A percentile compares a stretch with the other conserved stretches of the same genome.
phyloP scores from a whole-genome alignment of 2,329 filamentous ascomycete genomes.

The Aureobasidium sp. region DNA sequence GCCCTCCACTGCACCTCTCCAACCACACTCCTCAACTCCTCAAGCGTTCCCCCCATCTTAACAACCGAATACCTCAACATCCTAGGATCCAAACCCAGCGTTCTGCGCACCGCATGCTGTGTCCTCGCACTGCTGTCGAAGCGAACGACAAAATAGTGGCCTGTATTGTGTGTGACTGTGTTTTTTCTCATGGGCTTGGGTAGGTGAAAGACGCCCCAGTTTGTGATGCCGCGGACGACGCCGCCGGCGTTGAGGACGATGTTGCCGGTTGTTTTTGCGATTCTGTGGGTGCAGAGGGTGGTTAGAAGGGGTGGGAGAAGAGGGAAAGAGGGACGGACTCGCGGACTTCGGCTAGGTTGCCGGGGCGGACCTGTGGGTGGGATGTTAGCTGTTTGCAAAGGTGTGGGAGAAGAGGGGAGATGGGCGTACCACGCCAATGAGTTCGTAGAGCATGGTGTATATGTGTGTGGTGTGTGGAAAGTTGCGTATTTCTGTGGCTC shows the following conservation, averaged over 20 bases:
- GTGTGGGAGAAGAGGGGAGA: not conserved
- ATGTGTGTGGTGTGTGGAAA: not conserved
- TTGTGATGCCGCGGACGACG: slow-evolving; percentile 84
- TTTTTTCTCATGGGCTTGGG: slow-evolving; percentile 72
- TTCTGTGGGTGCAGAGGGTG: slow-evolving; percentile 47
- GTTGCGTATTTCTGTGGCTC: not conserved
- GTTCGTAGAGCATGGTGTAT: slow-evolving; percentile 80
- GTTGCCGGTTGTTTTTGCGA: slow-evolving; percentile 76
- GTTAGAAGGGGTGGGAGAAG: slow-evolving; percentile 14
- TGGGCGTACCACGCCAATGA: slow-evolving; percentile 79
- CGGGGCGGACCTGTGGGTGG: slow-evolving; percentile 70
- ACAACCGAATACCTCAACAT: slow-evolving; percentile 84
- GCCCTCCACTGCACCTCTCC: slow-evolving; percentile 47
- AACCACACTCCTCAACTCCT: slow-evolving; percentile 52
- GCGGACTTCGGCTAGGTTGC: slow-evolving; percentile 83
- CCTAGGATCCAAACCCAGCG: slow-evolving; percentile 76
- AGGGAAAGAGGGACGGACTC: slow-evolving; percentile 55
- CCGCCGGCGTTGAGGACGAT: slow-evolving; percentile 77
- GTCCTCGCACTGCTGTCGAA: slow-evolving; percentile 73
- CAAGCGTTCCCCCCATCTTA: slow-evolving; percentile 66
- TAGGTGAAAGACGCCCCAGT: slow-evolving; percentile 90
- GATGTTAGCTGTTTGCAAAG: slow-evolving; percentile 21
- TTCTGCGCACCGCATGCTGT: slow-evolving; percentile 67
- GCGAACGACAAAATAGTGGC: slow-evolving; percentile 97
- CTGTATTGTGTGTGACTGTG: slow-evolving; percentile 74